Evolutionary conservation across 1,139 yeast genomes (phyloP).

Genomic region (Taphrina wiesneri): DNA sequence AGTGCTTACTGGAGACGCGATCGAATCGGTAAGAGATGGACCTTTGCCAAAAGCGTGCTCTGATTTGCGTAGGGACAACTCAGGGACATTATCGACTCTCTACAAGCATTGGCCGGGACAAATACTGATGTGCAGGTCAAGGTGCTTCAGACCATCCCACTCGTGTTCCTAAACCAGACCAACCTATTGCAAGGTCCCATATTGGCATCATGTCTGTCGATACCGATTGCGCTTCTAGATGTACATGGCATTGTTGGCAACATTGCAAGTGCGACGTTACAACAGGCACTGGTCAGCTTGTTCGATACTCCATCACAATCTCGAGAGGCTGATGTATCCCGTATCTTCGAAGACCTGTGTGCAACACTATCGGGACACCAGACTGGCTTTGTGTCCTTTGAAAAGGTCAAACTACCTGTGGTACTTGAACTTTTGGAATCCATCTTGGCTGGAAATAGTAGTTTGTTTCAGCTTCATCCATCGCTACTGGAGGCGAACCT

Average conservation of each 20-base stretch:
- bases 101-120: neutral
- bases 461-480: slow-evolving; percentile 3
- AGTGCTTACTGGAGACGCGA: neutral
- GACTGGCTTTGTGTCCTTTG: slow-evolving; percentile 9
- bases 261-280: slow-evolving; percentile 25
- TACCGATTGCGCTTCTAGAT: slow-evolving; percentile 9
- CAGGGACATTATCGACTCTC: slow-evolving; percentile 6
- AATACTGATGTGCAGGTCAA: slow-evolving; percentile 17
- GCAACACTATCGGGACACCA: neutral
- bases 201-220: slow-evolving; percentile 1
- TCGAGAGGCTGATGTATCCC: slow-evolving; percentile 15
- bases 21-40: neutral
- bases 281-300: slow-evolving; percentile 10
- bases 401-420: neutral
- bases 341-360: slow-evolving; percentile 26
- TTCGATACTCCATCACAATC: slow-evolving; percentile 15
- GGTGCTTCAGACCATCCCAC: slow-evolving; percentile 27
- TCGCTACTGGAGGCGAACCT: slow-evolving; percentile 7
- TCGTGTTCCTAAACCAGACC: neutral
- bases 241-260: slow-evolving; percentile 20
- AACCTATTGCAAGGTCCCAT: neutral
- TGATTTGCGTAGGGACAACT: slow-evolving; percentile 1
- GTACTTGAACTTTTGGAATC: slow-evolving; percentile 20
- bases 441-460: neutral
- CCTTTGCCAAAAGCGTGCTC: neutral